Conservation (phyloP, 768 basidiomycete species). For the Mycena kentingensis region DNA sequence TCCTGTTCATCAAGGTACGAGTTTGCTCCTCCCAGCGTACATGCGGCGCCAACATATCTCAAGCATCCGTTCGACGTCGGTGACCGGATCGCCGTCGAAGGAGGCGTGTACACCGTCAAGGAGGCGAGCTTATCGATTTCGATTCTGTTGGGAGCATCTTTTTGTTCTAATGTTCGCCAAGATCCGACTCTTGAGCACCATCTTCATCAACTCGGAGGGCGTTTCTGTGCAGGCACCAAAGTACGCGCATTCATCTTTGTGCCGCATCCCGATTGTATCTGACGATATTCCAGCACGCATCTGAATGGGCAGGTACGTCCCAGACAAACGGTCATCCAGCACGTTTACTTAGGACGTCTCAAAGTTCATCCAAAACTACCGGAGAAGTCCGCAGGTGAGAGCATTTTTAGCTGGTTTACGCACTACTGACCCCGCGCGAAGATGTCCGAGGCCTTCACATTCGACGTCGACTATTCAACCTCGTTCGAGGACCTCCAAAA, state of each 20-base stretch:
- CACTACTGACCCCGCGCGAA: conserved; percentile 17
- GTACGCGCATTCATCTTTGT: conserved; percentile 1
- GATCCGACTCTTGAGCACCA: conserved; percentile 79
- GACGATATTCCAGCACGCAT: conserved; percentile 5
- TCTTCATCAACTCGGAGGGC: conserved; percentile 64
- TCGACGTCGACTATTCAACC: conserved; percentile 79
- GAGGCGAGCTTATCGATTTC: conserved; percentile 41
- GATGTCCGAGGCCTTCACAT: conserved; percentile 82
- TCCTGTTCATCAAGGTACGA: conserved; percentile 73
- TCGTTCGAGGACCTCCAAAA: conserved; percentile 79
- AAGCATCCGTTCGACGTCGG: conserved; percentile 79
- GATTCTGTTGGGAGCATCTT: background rate
- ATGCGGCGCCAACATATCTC: background rate
- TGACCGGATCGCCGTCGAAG: conserved; percentile 62
- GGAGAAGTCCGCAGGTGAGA: conserved; percentile 65
- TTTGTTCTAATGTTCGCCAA: background rate
- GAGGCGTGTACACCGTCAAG: conserved; percentile 72
- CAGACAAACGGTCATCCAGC: background rate
- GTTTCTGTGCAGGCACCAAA: conserved; percentile 75
- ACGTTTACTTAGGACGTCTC: conserved; percentile 5
- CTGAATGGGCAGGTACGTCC: conserved; percentile 13
- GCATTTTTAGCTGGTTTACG: no score
- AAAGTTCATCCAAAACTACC: conserved; percentile 71
- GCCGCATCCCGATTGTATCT: background rate
- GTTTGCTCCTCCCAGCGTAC: background rate